These are phyloP conservation scores for Dioscorea dumetorum DNA, from an alignment of 106 monocot species.

Conservation along the genomic window DNA sequence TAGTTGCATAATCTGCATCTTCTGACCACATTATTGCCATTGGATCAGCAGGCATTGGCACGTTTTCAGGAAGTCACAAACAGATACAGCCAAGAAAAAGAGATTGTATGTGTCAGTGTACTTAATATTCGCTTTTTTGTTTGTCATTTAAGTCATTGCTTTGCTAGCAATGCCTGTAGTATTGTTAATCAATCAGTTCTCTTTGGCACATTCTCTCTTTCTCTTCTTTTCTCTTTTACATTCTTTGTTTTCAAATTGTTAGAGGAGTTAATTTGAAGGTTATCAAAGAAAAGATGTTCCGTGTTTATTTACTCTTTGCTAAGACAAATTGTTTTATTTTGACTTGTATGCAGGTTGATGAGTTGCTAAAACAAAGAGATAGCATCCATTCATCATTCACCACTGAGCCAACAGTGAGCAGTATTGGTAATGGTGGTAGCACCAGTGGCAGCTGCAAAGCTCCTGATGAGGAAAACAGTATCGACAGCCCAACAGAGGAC, in stretches of 20 bases:
- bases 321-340: no score
- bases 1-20: no score
- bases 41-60: conserved; percentile 62
- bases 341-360: conserved; percentile 53
- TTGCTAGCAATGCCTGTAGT: no score
- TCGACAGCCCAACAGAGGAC: conserved; percentile 35
- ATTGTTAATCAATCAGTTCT: no score
- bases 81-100: conserved; percentile 78
- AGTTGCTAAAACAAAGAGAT: conserved; percentile 76
- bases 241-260: no score
- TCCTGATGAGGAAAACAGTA: conserved; percentile 22
- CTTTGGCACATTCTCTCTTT: no score
- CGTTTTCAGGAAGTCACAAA: conserved; percentile 88
- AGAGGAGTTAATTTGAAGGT: no score
- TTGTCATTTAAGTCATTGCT: no score
- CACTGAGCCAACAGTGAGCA: conserved; percentile 15
- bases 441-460: conserved; percentile 35
- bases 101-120: conserved; percentile 41
- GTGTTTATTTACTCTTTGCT: no score
- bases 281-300: no score
- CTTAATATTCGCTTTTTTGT: no score
- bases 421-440: conserved; percentile 14
- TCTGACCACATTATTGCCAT: not conserved
- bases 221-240: no score
- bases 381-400: conserved; percentile 76